A percentile compares a stretch with the other conserved stretches of the same genome.
Evolutionary conservation across 345 rosid species (phyloP).

Genomic region (Punica granatum): DNA sequence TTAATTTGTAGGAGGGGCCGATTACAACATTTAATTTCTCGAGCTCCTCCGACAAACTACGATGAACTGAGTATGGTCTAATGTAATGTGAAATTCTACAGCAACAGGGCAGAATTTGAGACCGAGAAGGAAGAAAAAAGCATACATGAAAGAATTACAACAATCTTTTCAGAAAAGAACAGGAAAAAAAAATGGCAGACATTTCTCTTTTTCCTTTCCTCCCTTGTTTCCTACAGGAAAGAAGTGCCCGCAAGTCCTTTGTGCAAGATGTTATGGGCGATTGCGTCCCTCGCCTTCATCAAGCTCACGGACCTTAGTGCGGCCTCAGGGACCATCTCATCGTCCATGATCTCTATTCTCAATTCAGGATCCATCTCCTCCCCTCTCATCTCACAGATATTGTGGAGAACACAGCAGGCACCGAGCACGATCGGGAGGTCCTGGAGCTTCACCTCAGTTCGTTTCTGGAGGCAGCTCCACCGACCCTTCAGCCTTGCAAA

Average conservation of each 20-base stretch:
- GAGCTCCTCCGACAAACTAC: not conserved
- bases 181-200: not conserved
- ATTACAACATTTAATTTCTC: not conserved
- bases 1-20: not conserved
- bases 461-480: conserved; percentile 21
- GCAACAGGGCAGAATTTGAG: not conserved
- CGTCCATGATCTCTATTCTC: conserved; percentile 16
- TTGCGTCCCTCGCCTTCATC: conserved; percentile 18
- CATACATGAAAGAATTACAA: conserved; percentile 4
- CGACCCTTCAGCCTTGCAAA: conserved; percentile 18
- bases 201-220: not conserved
- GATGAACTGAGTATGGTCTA: not conserved
- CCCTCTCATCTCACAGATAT: conserved; percentile 18
- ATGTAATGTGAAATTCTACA: not conserved
- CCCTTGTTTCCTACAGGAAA: conserved; percentile 6
- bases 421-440: conserved; percentile 22
- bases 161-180: not conserved
- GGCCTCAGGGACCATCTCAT: conserved; percentile 21
- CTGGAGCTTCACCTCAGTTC: conserved; percentile 22
- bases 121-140: not conserved
- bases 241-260: conserved; percentile 21
- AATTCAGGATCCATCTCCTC: conserved; percentile 14
- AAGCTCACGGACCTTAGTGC: conserved; percentile 11
- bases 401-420: conserved; percentile 22
- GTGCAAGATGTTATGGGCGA: conserved; percentile 24